phyloP scores from a whole-genome alignment of 768 basidiomycete species.

The Xerocomus spinulosus region DNA sequence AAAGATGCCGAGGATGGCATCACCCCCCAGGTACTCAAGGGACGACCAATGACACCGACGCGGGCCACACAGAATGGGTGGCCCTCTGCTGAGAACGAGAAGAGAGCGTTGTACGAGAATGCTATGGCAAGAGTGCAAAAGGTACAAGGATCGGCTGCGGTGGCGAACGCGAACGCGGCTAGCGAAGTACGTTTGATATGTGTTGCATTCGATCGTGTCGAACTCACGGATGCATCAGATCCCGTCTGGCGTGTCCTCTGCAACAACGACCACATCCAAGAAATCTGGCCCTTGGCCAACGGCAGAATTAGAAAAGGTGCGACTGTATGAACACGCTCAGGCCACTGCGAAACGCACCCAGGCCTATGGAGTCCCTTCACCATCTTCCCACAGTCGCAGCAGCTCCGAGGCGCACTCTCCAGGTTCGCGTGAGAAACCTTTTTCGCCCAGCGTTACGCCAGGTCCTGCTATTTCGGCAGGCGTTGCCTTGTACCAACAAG shows the following conservation, averaged over 20 bases:
- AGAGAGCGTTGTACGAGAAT: conserved; percentile 35
- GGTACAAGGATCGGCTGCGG: conserved; percentile 33
- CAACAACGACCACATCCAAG: conserved; percentile 15
- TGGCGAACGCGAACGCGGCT: conserved; percentile 24
- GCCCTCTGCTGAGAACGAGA: conserved; percentile 44
- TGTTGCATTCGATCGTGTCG: neutral
- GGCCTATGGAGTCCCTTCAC: conserved; percentile 32
- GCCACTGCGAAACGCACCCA: conserved; percentile 60
- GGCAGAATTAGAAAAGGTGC: conserved; percentile 73
- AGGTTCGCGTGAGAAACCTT: conserved; percentile 9
- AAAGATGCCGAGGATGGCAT: conserved; percentile 35
- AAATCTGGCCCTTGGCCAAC: conserved; percentile 45
- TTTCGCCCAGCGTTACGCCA: conserved; percentile 6
- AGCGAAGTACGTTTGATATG: conserved; percentile 18
- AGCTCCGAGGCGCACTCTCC: conserved; percentile 29
- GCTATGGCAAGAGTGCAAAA: conserved; percentile 38
- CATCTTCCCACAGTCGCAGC: conserved; percentile 23
- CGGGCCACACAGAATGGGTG: conserved; percentile 21
- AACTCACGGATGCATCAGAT: conserved; percentile 11
- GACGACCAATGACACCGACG: conserved; percentile 23
- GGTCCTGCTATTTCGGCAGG: conserved; percentile 36
- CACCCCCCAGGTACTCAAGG: conserved; percentile 15
- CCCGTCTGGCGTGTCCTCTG: conserved; percentile 1
- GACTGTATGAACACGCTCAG: conserved; percentile 66
- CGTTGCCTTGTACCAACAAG: conserved; percentile 41